phyloP scores from a whole-genome alignment of 2,329 filamentous ascomycete genomes.

The Atkinsonella texensis region DNA sequence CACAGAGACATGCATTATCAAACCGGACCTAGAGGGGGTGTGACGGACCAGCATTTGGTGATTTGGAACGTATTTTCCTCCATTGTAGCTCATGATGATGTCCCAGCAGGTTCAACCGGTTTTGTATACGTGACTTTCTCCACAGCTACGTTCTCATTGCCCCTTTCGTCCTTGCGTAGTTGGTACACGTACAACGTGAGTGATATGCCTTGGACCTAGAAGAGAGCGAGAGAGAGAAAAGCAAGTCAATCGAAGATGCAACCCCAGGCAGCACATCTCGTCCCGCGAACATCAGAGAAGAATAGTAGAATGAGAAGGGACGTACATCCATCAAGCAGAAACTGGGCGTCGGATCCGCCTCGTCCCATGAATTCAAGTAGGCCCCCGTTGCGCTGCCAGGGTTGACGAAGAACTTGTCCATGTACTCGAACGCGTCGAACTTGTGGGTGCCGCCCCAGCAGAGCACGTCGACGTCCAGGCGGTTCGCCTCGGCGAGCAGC shows the following conservation, averaged over 20 bases:
- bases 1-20: slow-evolving; percentile 10
- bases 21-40: slow-evolving; percentile 6
- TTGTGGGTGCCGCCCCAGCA: slow-evolving; percentile 58
- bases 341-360: slow-evolving; percentile 72
- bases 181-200: slow-evolving; percentile 93
- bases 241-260: not conserved
- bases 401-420: slow-evolving; percentile 64
- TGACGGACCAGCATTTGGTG: not conserved
- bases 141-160: slow-evolving; percentile 67
- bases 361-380: slow-evolving; percentile 45
- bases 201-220: slow-evolving; percentile 86
- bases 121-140: slow-evolving; percentile 83
- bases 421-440: slow-evolving; percentile 61
- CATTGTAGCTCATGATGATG: slow-evolving; percentile 32
- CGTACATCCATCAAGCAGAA: slow-evolving; percentile 97
- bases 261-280: too few relatives aligned
- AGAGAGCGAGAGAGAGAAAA: not conserved
- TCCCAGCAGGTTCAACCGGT: slow-evolving; percentile 47
- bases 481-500: slow-evolving; percentile 55
- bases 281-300: not conserved
- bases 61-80: not conserved
- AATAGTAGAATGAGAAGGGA: slow-evolving; percentile 15
- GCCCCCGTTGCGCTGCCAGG: slow-evolving; percentile 56
- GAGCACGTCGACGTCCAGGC: slow-evolving; percentile 55
- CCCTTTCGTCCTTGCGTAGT: slow-evolving; percentile 63